Percentiles rank a stretch among this genome's conserved stretches.
Conservation (phyloP, 73 alveolate genomes). For the Urostyla sp. region DNA sequence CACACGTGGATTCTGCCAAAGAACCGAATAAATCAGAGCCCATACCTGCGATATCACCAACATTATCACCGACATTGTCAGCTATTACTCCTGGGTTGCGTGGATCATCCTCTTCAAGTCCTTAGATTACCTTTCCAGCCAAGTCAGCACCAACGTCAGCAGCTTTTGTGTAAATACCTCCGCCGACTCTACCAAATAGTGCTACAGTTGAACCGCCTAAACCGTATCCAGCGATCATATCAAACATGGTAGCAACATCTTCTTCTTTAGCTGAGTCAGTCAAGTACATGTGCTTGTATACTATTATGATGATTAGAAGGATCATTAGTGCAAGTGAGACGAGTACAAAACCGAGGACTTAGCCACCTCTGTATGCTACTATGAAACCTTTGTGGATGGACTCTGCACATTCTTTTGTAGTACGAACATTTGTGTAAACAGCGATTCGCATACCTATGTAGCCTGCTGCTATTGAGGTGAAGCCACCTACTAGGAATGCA, state of each 20-base stretch:
- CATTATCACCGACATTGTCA: conserved; percentile 97
- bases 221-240: conserved; percentile 93
- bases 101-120: conserved; percentile 89
- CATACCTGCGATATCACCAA: conserved; percentile 94
- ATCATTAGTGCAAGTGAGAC: conserved; percentile 76
- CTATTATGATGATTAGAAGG: conserved; percentile 58
- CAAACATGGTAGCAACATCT: conserved; percentile 69
- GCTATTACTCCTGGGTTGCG: conserved; percentile 96
- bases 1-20: conserved; percentile 95
- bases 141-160: conserved; percentile 95
- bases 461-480: conserved; percentile 77
- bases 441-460: conserved; percentile 89
- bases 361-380: conserved; percentile 88
- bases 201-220: conserved; percentile 97
- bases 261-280: neutral
- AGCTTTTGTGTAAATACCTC: conserved; percentile 97
- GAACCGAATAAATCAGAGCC: conserved; percentile 97
- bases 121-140: conserved; percentile 88
- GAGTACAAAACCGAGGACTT: conserved; percentile 81
- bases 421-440: conserved; percentile 70
- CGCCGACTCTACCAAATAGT: conserved; percentile 97
- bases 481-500: conserved; percentile 81
- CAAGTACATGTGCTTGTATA: conserved; percentile 57
- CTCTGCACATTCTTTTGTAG: conserved; percentile 68
- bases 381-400: conserved; percentile 57